A percentile compares a stretch with the other conserved stretches of the same genome.
phyloP scores from a whole-genome alignment of 1,139 yeast species.

The Zygoascus sp. region DNA sequence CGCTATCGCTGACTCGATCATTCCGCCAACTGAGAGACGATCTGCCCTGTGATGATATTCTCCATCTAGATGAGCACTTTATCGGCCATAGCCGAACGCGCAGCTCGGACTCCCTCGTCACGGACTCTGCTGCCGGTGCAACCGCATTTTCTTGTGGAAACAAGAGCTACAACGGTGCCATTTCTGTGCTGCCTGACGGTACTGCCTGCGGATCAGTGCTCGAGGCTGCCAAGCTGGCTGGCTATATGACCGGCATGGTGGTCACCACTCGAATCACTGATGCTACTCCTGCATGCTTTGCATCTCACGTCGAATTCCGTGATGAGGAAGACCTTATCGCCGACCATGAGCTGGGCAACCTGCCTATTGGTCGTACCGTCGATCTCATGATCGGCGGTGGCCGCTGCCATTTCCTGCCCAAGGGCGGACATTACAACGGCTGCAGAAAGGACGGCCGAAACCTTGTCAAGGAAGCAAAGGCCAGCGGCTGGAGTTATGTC shows the following conservation, averaged over 20 bases:
- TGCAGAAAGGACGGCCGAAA: conserved; percentile 64
- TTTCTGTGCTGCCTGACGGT: conserved; percentile 61
- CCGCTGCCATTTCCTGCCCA: conserved; percentile 61
- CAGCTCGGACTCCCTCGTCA: conserved; percentile 64
- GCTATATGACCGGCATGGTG: conserved; percentile 77
- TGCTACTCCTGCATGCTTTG: conserved; percentile 88
- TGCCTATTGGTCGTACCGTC: conserved; percentile 70
- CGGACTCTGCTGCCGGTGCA: conserved; percentile 94
- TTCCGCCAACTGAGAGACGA: conserved; percentile 56
- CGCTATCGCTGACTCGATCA: conserved; percentile 67
- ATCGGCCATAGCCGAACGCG: conserved; percentile 78
- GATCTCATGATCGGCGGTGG: conserved; percentile 91
- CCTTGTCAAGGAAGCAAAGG: conserved; percentile 55
- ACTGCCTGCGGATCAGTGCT: conserved; percentile 75
- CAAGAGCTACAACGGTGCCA: conserved; percentile 80
- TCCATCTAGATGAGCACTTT: conserved; percentile 59
- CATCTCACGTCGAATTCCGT: conserved; percentile 69
- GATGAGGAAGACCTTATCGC: conserved; percentile 80
- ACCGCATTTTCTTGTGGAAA: conserved; percentile 80
- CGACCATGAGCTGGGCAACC: conserved; percentile 73
- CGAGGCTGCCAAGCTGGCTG: conserved; percentile 75
- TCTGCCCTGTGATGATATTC: conserved; percentile 48
- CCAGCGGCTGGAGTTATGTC: conserved; percentile 63
- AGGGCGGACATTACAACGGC: conserved; percentile 49
- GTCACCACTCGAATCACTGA: conserved; percentile 81